Conservation (phyloP, 352 stramenopile species). For the Phytopythium montanum region DNA sequence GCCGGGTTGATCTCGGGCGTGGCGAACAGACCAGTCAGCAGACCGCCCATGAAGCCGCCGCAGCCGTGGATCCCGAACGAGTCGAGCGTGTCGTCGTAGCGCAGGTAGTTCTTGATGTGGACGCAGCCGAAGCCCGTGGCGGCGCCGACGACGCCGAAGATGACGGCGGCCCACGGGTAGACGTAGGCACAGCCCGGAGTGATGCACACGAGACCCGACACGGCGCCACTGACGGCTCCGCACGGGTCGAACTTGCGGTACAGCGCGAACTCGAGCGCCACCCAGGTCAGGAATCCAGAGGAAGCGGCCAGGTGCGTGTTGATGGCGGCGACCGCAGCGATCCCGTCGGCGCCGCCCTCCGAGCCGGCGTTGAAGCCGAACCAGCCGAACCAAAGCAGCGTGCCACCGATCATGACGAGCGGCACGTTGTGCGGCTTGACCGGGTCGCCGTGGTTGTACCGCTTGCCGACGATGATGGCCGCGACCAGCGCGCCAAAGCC, state of each 20-base stretch:
- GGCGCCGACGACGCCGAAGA: slow-evolving; percentile 71
- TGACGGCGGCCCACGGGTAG: slow-evolving; percentile 54
- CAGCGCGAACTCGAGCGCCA: slow-evolving; percentile 42
- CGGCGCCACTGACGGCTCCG: slow-evolving; percentile 53
- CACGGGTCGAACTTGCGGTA: slow-evolving; percentile 60
- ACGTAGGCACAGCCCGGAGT: slow-evolving; percentile 74
- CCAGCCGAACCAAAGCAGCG: slow-evolving; percentile 84
- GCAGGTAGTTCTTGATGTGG: slow-evolving; percentile 57
- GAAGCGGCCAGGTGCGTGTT: slow-evolving; percentile 70
- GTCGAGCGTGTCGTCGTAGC: slow-evolving; percentile 83
- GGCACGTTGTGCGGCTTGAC: slow-evolving; percentile 84
- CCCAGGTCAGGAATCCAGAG: slow-evolving; percentile 70
- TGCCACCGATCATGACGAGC: slow-evolving; percentile 77
- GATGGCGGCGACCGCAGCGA: slow-evolving; percentile 63
- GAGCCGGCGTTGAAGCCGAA: slow-evolving; percentile 84
- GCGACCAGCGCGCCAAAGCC: slow-evolving; percentile 75
- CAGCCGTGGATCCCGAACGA: slow-evolving; percentile 73
- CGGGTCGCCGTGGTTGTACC: slow-evolving; percentile 65
- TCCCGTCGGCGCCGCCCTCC: slow-evolving; percentile 47
- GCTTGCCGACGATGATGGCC: slow-evolving; percentile 64
- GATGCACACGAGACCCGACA: slow-evolving; percentile 64
- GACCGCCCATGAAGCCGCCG: slow-evolving; percentile 50
- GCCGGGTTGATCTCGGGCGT: slow-evolving; percentile 50
- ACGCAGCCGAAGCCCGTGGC: slow-evolving; percentile 48
- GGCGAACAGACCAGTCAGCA: slow-evolving; percentile 72